phyloP scores from a whole-genome alignment of 176 grass and related monocot species.

The Eragrostis curvula region DNA sequence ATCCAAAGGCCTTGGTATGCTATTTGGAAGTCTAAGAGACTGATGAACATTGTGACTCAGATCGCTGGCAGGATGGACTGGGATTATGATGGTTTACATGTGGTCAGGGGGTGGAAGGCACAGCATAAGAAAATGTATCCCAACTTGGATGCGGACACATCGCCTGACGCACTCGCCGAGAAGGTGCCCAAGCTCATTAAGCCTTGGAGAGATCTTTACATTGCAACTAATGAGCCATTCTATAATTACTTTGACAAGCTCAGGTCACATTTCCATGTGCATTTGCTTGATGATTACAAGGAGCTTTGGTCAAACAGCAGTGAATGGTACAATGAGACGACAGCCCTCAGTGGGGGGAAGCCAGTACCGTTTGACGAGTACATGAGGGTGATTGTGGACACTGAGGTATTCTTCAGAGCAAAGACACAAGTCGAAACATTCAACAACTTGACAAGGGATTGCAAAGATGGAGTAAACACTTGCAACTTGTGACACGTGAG shows the following conservation, averaged over 20 bases:
- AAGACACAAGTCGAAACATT: constrained; percentile 85
- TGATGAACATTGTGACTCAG: constrained; percentile 97
- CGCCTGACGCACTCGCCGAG: constrained; percentile 58
- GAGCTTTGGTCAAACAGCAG: constrained; percentile 79
- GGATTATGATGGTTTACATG: constrained; percentile 89
- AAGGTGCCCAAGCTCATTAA: constrained; percentile 72
- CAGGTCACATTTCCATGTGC: constrained; percentile 82
- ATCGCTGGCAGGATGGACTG: constrained; percentile 88
- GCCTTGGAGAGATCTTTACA: constrained; percentile 74
- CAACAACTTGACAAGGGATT: constrained; percentile 95
- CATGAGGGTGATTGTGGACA: constrained; percentile 92
- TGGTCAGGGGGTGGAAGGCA: constrained; percentile 85
- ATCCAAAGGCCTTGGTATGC: constrained; percentile 86
- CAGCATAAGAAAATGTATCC: constrained; percentile 78
- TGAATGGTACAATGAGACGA: constrained; percentile 93
- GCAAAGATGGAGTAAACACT: constrained; percentile 95
- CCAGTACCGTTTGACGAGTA: constrained; percentile 81
- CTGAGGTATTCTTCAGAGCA: constrained; percentile 82
- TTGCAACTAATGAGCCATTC: constrained; percentile 88
- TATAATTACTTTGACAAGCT: constrained; percentile 93
- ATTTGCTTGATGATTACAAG: constrained; percentile 98
- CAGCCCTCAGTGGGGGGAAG: constrained; percentile 55
- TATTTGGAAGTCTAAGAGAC: constrained; percentile 89
- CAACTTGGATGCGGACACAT: constrained; percentile 80
- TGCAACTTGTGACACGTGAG: constrained; percentile 65